Evolutionary conservation across 2,329 filamentous ascomycete species (phyloP).

Genomic region (Penicillium olsonii): DNA sequence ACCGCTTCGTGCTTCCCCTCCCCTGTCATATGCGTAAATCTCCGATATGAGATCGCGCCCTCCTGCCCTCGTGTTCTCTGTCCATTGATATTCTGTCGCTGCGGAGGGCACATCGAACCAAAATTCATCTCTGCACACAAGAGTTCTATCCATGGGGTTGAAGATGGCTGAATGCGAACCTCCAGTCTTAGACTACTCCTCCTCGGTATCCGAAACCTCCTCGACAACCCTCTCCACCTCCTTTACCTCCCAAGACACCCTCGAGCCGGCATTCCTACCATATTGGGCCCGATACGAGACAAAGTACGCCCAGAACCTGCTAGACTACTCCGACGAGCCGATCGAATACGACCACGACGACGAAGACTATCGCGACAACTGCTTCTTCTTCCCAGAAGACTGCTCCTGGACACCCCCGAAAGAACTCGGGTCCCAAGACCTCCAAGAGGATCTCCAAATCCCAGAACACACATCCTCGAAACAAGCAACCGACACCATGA

Average conservation of each 20-base stretch:
- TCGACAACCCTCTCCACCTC: slow-evolving; percentile 3
- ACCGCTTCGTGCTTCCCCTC: slow-evolving; percentile 3
- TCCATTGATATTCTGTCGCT: slow-evolving; percentile 1
- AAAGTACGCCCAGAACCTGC: slow-evolving; percentile 42
- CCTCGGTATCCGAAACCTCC: slow-evolving; percentile 11
- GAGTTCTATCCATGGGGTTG: slow-evolving; percentile 19
- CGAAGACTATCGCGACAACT: slow-evolving; percentile 44
- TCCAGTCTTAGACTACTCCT: slow-evolving; percentile 22
- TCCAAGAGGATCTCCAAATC: slow-evolving; percentile 28
- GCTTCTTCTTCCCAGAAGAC: slow-evolving; percentile 48
- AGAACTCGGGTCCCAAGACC: neutral
- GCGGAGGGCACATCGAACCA: slow-evolving; percentile 6
- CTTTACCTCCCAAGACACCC: neutral
- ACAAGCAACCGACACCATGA: slow-evolving; percentile 35
- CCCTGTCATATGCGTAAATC: neutral
- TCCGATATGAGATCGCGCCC: slow-evolving; percentile 16
- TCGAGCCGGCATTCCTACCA: slow-evolving; percentile 32
- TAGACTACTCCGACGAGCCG: slow-evolving; percentile 42
- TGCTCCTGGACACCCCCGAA: slow-evolving; percentile 42
- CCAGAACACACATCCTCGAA: slow-evolving; percentile 8
- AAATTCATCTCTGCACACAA: neutral
- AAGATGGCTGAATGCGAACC: slow-evolving; percentile 31
- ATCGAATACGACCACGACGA: slow-evolving; percentile 48
- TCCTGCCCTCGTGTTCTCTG: slow-evolving; percentile 6
- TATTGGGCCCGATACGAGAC: slow-evolving; percentile 42